Conservation (phyloP, 108 stramenopile genomes). For the Nitzschia sp. region DNA sequence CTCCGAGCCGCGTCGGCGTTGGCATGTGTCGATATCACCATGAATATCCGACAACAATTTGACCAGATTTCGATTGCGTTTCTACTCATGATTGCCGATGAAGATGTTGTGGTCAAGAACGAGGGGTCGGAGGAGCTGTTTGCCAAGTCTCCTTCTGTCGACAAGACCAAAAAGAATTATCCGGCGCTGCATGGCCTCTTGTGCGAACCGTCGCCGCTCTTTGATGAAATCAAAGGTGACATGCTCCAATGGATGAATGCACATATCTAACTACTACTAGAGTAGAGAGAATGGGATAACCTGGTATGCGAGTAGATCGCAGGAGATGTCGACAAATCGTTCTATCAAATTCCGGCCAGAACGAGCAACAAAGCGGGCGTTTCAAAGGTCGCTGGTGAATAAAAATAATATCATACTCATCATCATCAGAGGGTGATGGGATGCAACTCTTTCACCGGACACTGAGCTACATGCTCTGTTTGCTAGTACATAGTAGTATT, state of each 20-base stretch:
- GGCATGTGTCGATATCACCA: slow-evolving; percentile 72
- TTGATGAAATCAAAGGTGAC: slow-evolving; percentile 68
- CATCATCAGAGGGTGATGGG: too few species aligned
- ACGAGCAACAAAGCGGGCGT: too few species aligned
- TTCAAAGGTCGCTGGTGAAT: too few species aligned
- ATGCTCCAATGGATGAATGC: slow-evolving; percentile 62
- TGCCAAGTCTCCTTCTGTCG: slow-evolving; percentile 46
- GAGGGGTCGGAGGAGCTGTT: slow-evolving; percentile 60
- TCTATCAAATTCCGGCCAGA: slow-evolving; percentile 2
- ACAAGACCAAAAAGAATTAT: slow-evolving; percentile 79
- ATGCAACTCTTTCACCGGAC: too few species aligned
- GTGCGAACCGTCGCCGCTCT: slow-evolving; percentile 78
- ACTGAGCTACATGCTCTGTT: too few species aligned
- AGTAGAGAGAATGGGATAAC: too few species aligned
- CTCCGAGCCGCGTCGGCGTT: slow-evolving; percentile 55
- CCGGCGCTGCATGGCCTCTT: slow-evolving; percentile 79
- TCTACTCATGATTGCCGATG: slow-evolving; percentile 71
- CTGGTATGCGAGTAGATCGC: slow-evolving; percentile 5
- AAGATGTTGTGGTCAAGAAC: slow-evolving; percentile 84
- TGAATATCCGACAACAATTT: slow-evolving; percentile 40
- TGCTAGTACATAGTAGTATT: too few species aligned
- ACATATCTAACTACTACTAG: slow-evolving; percentile 13
- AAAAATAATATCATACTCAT: too few species aligned
- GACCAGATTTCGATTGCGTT: slow-evolving; percentile 49
- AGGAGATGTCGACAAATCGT: slow-evolving; percentile 20